phyloP scores from a whole-genome alignment of 495 filamentous ascomycete species.

The Penicillium daleae region DNA sequence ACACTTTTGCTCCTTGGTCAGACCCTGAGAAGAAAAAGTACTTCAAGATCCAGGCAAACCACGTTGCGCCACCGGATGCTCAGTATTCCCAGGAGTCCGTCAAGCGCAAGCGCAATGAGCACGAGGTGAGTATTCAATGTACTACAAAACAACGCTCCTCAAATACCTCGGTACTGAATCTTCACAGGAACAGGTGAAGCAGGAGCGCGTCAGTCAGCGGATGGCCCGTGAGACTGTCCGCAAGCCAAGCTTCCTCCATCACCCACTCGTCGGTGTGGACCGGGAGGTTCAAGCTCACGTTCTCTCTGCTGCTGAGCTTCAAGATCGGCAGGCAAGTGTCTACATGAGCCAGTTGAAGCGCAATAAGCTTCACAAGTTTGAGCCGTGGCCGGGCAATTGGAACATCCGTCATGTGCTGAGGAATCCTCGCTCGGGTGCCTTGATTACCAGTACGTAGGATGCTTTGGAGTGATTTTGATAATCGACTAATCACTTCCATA shows the following conservation, averaged over 20 bases:
- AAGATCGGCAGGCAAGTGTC: conserved; percentile 32
- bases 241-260: conserved; percentile 32
- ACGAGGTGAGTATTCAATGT: conserved; percentile 33
- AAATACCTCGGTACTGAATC: conserved; percentile 10
- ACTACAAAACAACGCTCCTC: background rate
- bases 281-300: conserved; percentile 33
- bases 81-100: conserved; percentile 54
- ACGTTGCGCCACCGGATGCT: conserved; percentile 46
- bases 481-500: conserved; percentile 24
- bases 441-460: conserved; percentile 42
- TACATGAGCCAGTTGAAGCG: conserved; percentile 42
- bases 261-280: conserved; percentile 33
- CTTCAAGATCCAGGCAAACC: conserved; percentile 57
- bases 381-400: conserved; percentile 37
- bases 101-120: conserved; percentile 41
- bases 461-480: background rate
- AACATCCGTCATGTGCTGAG: conserved; percentile 43
- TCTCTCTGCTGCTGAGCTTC: conserved; percentile 20
- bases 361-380: conserved; percentile 39
- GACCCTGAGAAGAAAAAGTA: conserved; percentile 62
- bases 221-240: conserved; percentile 40
- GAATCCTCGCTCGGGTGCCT: conserved; percentile 38
- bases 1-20: conserved; percentile 13
- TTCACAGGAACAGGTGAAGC: conserved; percentile 35
- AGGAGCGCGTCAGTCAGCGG: conserved; percentile 31